phyloP scores from a whole-genome alignment of 2,329 filamentous ascomycete species.

The Aspergillus pseudoviridinutans region DNA sequence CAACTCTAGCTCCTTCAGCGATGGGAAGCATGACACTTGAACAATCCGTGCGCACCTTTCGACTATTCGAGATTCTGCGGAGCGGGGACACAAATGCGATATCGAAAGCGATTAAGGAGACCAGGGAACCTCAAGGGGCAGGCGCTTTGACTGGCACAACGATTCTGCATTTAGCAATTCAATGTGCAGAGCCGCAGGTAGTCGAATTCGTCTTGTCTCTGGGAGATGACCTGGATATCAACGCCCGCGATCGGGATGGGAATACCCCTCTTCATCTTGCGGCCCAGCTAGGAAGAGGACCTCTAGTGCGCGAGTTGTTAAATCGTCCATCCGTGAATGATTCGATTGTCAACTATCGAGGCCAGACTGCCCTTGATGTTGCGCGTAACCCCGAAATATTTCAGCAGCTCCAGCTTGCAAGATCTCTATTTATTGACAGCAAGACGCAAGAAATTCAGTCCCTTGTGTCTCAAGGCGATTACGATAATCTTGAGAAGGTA shows the following conservation, averaged over 20 bases:
- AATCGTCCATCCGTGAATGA: slow-evolving; percentile 85
- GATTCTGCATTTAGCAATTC: slow-evolving; percentile 87
- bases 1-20: slow-evolving; percentile 29
- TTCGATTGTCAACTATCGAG: slow-evolving; percentile 75
- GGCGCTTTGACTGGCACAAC: slow-evolving; percentile 64
- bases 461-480: slow-evolving; percentile 67
- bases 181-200: slow-evolving; percentile 88
- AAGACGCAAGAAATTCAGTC: slow-evolving; percentile 82
- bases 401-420: slow-evolving; percentile 84
- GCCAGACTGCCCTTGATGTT: slow-evolving; percentile 80
- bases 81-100: slow-evolving; percentile 89
- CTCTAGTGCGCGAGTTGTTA: slow-evolving; percentile 77
- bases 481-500: slow-evolving; percentile 72
- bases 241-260: slow-evolving; percentile 85
- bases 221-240: slow-evolving; percentile 72
- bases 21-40: slow-evolving; percentile 61
- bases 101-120: slow-evolving; percentile 70
- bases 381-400: slow-evolving; percentile 93
- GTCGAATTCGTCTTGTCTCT: slow-evolving; percentile 89
- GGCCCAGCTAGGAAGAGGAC: slow-evolving; percentile 72
- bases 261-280: slow-evolving; percentile 92
- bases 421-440: slow-evolving; percentile 82
- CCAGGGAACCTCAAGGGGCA: slow-evolving; percentile 48
- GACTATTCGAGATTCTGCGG: slow-evolving; percentile 86
- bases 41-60: slow-evolving; percentile 90